Evolutionary conservation across 768 basidiomycete genomes (phyloP), one percentile per base, ranked within the genome.

Genomic region (Fistulinella prunicolor): DNA sequence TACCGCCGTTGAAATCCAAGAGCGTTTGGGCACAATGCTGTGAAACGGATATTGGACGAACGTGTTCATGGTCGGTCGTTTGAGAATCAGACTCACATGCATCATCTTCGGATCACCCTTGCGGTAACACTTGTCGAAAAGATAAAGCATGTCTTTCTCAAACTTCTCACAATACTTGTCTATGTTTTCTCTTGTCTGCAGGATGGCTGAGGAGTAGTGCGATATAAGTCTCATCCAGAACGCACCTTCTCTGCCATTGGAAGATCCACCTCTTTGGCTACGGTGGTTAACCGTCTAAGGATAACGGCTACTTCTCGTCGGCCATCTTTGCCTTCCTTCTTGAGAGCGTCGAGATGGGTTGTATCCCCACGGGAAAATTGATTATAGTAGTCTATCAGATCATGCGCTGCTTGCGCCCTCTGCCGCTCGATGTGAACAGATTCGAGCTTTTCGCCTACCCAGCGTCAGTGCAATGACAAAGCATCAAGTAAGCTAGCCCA

Each of bases 31-130:
- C 95, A 62, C 95, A 98, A 63, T 98, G 96, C 95, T 99, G 60
- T 35, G n/a, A 24, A 20, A 4, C 46, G 47, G 29, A 35, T 39
- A 49, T 59, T 29, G 56, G 53, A 42, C 30, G 32, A 49, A 10
- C 24, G 34, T 35, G 49, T 38, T 23, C 23, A 38, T n/a, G 42
- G 41, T 50, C 45, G 44, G 38, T 42, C 36, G 19, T 30, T 39
- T 30, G 53, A 2, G 38, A 72, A 55, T 35, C 51, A 16, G 45
- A 73, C 81, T 38, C 49, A 88, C 96, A 71, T 94, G 91, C 96
- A 99, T 99, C 88, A 97, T 90, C 70, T 95, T 95, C 0, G 96
- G 96, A 63, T 99, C 96, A 26, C 94, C 94, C 63, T 92, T 91
- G 44, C 94, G 82, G 69, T 98, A 99, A 60, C 90, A 94, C 56